Evolutionary conservation across 2,329 filamentous ascomycete species (phyloP).

Genomic region (Alternaria arbusti): DNA sequence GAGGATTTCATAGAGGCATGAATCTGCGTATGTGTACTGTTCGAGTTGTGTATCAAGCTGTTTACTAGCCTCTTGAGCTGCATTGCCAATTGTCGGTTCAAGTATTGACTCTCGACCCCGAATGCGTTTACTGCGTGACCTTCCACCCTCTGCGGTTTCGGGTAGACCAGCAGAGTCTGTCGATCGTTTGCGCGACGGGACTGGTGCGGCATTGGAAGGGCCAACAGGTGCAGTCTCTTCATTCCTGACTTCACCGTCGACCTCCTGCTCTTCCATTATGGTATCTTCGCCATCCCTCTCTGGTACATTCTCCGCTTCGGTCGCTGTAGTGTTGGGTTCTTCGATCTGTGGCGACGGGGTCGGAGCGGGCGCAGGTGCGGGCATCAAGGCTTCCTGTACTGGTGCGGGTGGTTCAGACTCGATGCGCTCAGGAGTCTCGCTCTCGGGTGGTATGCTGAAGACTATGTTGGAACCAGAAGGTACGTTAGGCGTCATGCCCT

Average conservation of each 20-base stretch:
- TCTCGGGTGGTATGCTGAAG: slow-evolving; percentile 49
- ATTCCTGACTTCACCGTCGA: slow-evolving; percentile 14
- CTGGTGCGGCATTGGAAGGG: slow-evolving; percentile 42
- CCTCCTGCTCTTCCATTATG: slow-evolving; percentile 30
- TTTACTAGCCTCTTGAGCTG: slow-evolving; percentile 59
- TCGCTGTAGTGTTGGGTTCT: not conserved
- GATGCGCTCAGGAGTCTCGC: slow-evolving; percentile 25
- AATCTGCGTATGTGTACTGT: slow-evolving; percentile 61
- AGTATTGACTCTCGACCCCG: slow-evolving; percentile 64
- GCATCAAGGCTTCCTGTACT: slow-evolving; percentile 7
- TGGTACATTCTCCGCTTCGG: not conserved
- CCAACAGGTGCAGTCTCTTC: slow-evolving; percentile 21
- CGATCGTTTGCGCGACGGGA: slow-evolving; percentile 64
- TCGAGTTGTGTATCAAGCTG: slow-evolving; percentile 63
- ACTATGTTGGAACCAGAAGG: slow-evolving; percentile 50
- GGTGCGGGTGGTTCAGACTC: slow-evolving; percentile 9
- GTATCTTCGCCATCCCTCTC: slow-evolving; percentile 22
- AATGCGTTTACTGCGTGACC: slow-evolving; percentile 66
- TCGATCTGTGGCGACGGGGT: slow-evolving; percentile 4
- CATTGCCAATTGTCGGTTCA: slow-evolving; percentile 55
- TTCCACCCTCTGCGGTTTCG: slow-evolving; percentile 62
- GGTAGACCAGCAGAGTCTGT: slow-evolving; percentile 65
- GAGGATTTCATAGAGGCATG: slow-evolving; percentile 62
- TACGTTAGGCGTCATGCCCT: slow-evolving; percentile 35
- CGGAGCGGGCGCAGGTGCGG: slow-evolving; percentile 15